phyloP scores from a whole-genome alignment of 768 basidiomycete genomes.

The Strobilomyces dryophilus region DNA sequence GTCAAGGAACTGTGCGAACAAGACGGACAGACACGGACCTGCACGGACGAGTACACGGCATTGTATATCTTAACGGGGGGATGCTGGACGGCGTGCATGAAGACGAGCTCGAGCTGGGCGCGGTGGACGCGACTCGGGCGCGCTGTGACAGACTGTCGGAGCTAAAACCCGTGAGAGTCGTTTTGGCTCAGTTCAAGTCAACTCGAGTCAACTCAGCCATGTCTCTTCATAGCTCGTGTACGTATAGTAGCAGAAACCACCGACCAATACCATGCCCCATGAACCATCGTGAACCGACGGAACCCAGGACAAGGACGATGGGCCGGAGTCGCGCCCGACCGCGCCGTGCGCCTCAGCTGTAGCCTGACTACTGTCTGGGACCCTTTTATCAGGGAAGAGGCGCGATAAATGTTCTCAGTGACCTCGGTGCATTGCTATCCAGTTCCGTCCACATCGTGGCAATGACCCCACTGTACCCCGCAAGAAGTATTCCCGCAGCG shows the following conservation, averaged over 20 bases:
- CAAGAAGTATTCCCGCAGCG: background rate
- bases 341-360: background rate
- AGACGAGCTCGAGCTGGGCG: constrained; percentile 17
- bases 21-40: constrained; percentile 40
- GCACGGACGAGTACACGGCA: constrained; percentile 88
- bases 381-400: background rate
- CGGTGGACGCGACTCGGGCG: constrained; percentile 27
- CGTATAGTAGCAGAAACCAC: no score
- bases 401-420: background rate
- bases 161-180: constrained; percentile 26
- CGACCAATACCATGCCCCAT: background rate
- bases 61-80: constrained; percentile 84
- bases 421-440: background rate
- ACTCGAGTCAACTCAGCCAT: no score
- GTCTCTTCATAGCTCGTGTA: no score
- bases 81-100: constrained; percentile 35
- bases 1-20: background rate
- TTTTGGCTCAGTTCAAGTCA: no score
- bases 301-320: background rate
- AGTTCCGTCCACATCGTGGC: background rate
- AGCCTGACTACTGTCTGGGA: background rate
- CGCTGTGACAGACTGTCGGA: constrained; percentile 28
- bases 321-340: background rate
- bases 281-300: background rate
- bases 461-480: background rate